phyloP scores from a whole-genome alignment of 2,329 filamentous ascomycete species.

The Pseudogymnoascus pannorum region DNA sequence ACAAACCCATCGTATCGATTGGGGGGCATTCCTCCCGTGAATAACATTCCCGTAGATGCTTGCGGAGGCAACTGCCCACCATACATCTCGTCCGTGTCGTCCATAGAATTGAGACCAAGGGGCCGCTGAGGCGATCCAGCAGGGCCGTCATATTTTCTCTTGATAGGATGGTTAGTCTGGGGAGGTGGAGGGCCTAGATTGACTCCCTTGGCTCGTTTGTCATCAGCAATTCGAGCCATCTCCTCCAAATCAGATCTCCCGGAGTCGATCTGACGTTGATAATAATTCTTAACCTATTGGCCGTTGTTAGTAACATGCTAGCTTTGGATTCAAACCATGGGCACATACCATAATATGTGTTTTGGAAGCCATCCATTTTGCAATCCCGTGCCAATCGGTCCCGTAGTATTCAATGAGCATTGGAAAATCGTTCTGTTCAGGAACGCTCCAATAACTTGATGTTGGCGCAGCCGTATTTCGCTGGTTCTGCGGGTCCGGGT shows the following conservation, averaged over 20 bases:
- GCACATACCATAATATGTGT: conserved; percentile 72
- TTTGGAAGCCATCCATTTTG: conserved; percentile 73
- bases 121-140: conserved; percentile 36
- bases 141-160: conserved; percentile 44
- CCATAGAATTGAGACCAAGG: conserved; percentile 39
- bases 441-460: conserved; percentile 83
- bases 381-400: conserved; percentile 70
- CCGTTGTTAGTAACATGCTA: conserved; percentile 28
- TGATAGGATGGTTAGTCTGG: conserved; percentile 44
- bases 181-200: conserved; percentile 52
- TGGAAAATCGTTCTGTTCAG: conserved; percentile 71
- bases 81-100: conserved; percentile 37
- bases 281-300: conserved; percentile 61
- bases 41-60: conserved; percentile 15
- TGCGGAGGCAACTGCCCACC: conserved; percentile 9
- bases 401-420: conserved; percentile 66
- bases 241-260: conserved; percentile 51
- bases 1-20: conserved; percentile 2
- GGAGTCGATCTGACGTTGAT: conserved; percentile 54
- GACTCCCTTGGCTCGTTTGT: conserved; percentile 48
- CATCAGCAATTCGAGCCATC: conserved; percentile 54
- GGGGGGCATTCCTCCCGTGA: background rate
- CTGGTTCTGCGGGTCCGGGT: conserved; percentile 18
- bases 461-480: conserved; percentile 42
- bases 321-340: conserved; percentile 23